Conservation (phyloP, 805 yeast genomes). For the Myxozyma geophila region DNA sequence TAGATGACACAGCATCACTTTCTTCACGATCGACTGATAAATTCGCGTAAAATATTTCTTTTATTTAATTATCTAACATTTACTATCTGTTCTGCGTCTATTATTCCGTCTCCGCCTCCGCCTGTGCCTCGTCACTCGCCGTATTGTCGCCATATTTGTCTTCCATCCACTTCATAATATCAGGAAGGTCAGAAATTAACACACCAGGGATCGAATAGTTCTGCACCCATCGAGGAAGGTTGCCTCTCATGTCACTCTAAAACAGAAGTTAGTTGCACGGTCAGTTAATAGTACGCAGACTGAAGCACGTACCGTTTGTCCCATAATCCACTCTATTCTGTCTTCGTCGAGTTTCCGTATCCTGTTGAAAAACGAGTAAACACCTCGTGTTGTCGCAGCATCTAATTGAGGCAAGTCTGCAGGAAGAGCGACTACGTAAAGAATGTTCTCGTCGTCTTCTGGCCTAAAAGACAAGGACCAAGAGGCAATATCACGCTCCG, state of each 20-base stretch:
- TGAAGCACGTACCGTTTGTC: conserved; percentile 21
- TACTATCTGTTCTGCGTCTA: not conserved
- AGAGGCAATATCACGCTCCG: conserved; percentile 25
- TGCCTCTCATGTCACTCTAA: conserved; percentile 36
- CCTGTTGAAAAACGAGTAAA: conserved; percentile 26
- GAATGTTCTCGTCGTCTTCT: conserved; percentile 12
- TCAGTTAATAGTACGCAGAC: not conserved
- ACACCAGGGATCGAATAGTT: conserved; percentile 29
- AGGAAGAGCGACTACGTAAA: conserved; percentile 23
- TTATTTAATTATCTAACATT: not conserved
- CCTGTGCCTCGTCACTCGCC: not conserved
- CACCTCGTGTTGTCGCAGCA: conserved; percentile 23
- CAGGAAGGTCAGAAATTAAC: conserved; percentile 18
- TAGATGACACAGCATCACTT: not conserved
- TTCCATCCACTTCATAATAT: conserved; percentile 28
- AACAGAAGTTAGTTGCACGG: not conserved
- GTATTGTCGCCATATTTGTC: conserved; percentile 11
- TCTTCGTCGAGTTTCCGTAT: conserved; percentile 12
- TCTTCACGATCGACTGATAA: too few relatives aligned
- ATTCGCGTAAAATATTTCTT: too few relatives aligned
- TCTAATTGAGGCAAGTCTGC: conserved; percentile 23
- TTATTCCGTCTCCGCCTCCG: not conserved
- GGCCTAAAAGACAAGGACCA: conserved; percentile 14
- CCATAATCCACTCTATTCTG: conserved; percentile 24
- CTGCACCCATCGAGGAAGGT: conserved; percentile 31